Conservation (phyloP, 1,284 basidiomycete genomes). For the Jaminaea rosea region DNA sequence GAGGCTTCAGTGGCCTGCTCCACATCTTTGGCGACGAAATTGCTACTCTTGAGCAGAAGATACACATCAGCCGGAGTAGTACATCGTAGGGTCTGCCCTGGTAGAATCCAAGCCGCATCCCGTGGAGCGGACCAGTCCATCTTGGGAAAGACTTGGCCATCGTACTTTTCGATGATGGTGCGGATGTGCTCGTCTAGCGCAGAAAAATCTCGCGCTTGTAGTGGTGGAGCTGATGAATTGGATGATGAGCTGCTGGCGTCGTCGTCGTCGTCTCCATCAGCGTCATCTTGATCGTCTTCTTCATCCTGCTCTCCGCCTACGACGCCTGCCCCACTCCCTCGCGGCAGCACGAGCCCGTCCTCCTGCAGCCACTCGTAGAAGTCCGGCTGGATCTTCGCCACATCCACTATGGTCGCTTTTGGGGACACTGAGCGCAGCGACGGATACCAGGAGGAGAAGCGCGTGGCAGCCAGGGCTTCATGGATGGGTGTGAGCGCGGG, state of each 20-base stretch:
- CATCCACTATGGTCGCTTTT: constrained; percentile 67
- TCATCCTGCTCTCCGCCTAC: constrained; percentile 43
- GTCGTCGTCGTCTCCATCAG: constrained; percentile 57
- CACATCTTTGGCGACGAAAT: constrained; percentile 77
- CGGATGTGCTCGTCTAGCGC: constrained; percentile 68
- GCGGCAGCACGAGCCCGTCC: constrained; percentile 71
- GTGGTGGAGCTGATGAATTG: too few relatives aligned
- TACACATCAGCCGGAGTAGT: constrained; percentile 81
- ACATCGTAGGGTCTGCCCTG: constrained; percentile 77
- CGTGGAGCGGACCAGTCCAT: constrained; percentile 49
- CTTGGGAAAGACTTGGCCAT: constrained; percentile 75
- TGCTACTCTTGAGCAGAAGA: constrained; percentile 81
- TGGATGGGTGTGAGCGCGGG: constrained; percentile 56
- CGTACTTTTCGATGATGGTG: constrained; percentile 59
- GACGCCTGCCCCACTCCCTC: constrained; percentile 58
- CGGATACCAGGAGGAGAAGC: constrained; percentile 82
- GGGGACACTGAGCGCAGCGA: constrained; percentile 62
- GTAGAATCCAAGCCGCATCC: constrained; percentile 88
- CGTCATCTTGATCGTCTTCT: constrained; percentile 52
- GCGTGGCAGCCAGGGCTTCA: constrained; percentile 52
- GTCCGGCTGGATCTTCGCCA: constrained; percentile 54
- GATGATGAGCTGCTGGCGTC: constrained; percentile 31
- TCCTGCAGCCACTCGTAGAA: constrained; percentile 67
- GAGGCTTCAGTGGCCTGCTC: constrained; percentile 48
- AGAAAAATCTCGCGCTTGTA: constrained; percentile 15